These are phyloP conservation scores for Backusella luteola DNA, from an alignment of 192 early-diverging fungal genomes.

Conservation along the genomic window DNA sequence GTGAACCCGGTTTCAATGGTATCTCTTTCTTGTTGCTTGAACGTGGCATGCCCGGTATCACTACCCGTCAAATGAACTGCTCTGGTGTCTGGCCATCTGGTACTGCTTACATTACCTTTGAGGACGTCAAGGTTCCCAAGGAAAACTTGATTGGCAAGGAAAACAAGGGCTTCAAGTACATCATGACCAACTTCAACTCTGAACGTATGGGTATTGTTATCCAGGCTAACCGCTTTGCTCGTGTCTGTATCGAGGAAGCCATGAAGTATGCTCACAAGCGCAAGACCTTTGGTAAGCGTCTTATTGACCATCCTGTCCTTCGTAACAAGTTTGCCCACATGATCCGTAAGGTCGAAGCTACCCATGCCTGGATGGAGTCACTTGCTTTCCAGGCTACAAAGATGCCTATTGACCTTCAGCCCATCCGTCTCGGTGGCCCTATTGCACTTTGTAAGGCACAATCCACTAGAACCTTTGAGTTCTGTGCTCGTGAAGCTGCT, in stretches of 20 bases:
- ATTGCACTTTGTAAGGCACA: constrained; percentile 87
- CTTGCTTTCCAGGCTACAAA: constrained; percentile 67
- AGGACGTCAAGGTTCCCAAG: constrained; percentile 85
- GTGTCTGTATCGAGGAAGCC: constrained; percentile 83
- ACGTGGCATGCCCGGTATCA: constrained; percentile 68
- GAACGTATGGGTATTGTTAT: constrained; percentile 83
- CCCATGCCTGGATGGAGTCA: constrained; percentile 80
- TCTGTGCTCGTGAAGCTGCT: constrained; percentile 84
- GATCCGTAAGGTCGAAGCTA: constrained; percentile 82
- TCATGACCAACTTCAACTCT: constrained; percentile 67
- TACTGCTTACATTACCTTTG: constrained; percentile 74
- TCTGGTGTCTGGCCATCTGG: constrained; percentile 80
- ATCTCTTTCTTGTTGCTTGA: constrained; percentile 75
- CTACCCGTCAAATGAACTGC: constrained; percentile 81
- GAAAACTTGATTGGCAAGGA: constrained; percentile 83
- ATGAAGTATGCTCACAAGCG: constrained; percentile 84
- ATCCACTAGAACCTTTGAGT: constrained; percentile 84
- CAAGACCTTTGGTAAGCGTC: constrained; percentile 83
- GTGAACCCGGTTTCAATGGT: constrained; percentile 74
- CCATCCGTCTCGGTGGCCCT: constrained; percentile 79
- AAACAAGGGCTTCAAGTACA: constrained; percentile 81
- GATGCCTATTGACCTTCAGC: constrained; percentile 68
- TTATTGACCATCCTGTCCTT: constrained; percentile 84
- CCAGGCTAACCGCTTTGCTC: constrained; percentile 82
- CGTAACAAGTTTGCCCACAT: constrained; percentile 81